Evolutionary conservation across 73 alveolate genomes (phyloP).

Genomic region (Durusdinium trenchii): DNA sequence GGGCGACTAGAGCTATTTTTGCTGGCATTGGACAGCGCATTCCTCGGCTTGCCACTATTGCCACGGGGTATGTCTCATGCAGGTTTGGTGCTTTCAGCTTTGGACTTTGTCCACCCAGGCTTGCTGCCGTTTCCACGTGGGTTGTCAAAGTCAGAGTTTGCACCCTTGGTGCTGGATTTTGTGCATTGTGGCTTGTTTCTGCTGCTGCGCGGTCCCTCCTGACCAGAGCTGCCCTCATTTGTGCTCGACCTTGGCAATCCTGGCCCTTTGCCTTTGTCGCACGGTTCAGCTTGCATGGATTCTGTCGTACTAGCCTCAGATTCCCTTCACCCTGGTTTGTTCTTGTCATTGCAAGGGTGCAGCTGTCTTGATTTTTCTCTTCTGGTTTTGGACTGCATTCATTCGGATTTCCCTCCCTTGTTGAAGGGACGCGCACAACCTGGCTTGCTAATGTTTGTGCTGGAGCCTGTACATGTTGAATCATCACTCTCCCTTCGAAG

Average conservation of each 20-base stretch:
- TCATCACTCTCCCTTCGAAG: not conserved
- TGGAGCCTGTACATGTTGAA: not conserved
- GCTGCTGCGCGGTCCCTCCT: not conserved
- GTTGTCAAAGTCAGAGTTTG: not conserved
- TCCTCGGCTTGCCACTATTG: not conserved
- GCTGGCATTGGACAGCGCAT: not conserved
- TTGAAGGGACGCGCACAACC: not conserved
- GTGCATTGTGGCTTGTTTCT: not conserved
- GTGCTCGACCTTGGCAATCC: conserved; percentile 12
- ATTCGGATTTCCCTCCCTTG: not conserved
- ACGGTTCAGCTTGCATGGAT: not conserved
- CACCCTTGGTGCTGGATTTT: not conserved
- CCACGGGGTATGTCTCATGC: not conserved
- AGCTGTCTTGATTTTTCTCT: not conserved
- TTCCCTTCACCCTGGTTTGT: not conserved
- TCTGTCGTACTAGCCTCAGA: not conserved
- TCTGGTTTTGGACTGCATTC: not conserved
- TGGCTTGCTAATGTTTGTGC: not conserved
- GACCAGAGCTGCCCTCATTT: not conserved
- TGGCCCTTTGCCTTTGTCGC: not conserved
- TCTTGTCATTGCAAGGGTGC: not conserved
- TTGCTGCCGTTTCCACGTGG: not conserved
- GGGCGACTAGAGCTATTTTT: not conserved
- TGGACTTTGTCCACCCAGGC: not conserved
- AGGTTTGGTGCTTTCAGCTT: not conserved